Conservation (phyloP, 257 asterid genomes). For the Fraxinus anomala region DNA sequence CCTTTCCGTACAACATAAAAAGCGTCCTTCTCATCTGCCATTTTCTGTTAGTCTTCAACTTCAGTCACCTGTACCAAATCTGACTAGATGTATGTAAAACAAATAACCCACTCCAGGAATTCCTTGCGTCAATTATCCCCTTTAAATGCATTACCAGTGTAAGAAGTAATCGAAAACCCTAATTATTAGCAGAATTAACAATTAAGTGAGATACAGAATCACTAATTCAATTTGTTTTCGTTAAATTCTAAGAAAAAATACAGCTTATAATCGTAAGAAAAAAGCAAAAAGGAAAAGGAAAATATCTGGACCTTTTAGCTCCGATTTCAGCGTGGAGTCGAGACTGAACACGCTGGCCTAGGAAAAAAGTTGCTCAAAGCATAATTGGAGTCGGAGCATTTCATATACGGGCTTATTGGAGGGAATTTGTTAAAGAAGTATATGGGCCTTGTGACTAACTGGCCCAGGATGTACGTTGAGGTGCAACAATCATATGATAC, state of each 20-base stretch:
- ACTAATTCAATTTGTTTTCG: neutral
- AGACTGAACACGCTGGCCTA: too few relatives aligned
- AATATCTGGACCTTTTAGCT: neutral
- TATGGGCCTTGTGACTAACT: too few relatives aligned
- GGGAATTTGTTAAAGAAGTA: too few relatives aligned
- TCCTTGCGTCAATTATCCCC: conserved; percentile 7
- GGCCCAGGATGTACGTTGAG: too few relatives aligned
- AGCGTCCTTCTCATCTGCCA: conserved; percentile 89
- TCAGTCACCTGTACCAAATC: conserved; percentile 30
- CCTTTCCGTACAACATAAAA: conserved; percentile 86
- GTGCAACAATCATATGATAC: too few relatives aligned
- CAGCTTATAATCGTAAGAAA: neutral
- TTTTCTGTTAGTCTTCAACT: conserved; percentile 29
- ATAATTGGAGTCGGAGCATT: too few relatives aligned
- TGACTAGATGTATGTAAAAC: neutral
- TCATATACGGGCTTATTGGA: too few relatives aligned
- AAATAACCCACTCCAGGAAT: conserved; percentile 3
- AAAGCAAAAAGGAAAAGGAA: neutral
- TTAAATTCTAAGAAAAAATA: neutral
- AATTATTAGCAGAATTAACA: conserved; percentile 23
- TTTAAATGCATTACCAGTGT: neutral
- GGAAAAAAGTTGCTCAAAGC: too few relatives aligned
- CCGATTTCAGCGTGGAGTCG: too few relatives aligned
- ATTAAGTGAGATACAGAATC: conserved; percentile 7
- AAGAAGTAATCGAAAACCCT: conserved; percentile 34